Conservation (phyloP, 805 yeast species). For the Spathaspora gorwiae region DNA sequence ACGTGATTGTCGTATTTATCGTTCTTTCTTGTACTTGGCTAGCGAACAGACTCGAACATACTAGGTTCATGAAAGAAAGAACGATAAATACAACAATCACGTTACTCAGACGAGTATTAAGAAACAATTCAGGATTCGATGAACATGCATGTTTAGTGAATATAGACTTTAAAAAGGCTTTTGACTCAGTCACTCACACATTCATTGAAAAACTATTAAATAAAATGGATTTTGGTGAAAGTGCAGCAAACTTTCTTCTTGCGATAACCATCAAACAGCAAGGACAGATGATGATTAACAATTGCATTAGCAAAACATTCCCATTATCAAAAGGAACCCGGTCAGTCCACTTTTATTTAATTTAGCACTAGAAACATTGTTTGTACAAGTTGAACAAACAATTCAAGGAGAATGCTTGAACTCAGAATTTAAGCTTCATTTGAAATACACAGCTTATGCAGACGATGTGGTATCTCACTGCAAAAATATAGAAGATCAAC, state of each 20-base stretch:
- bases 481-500: background rate
- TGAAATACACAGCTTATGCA: background rate
- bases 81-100: slow-evolving; percentile 3
- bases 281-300: background rate
- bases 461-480: background rate
- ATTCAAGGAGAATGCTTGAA: background rate
- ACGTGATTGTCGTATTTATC: slow-evolving; percentile 3
- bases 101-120: background rate
- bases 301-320: background rate
- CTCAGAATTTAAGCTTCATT: background rate
- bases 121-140: background rate
- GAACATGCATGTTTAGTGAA: background rate
- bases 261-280: background rate
- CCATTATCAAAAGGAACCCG: background rate
- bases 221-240: background rate
- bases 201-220: background rate
- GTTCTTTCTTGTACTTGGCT: background rate
- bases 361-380: slow-evolving; percentile 1
- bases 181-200: background rate
- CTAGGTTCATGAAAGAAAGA: background rate
- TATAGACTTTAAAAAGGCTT: slow-evolving; percentile 1
- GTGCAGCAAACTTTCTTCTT: background rate
- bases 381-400: background rate
- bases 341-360: slow-evolving; percentile 1
- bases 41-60: background rate